These are phyloP conservation scores for Sabuloglossum arenarium DNA, from an alignment of 495 filamentous ascomycete genomes.

Conservation along the genomic window DNA sequence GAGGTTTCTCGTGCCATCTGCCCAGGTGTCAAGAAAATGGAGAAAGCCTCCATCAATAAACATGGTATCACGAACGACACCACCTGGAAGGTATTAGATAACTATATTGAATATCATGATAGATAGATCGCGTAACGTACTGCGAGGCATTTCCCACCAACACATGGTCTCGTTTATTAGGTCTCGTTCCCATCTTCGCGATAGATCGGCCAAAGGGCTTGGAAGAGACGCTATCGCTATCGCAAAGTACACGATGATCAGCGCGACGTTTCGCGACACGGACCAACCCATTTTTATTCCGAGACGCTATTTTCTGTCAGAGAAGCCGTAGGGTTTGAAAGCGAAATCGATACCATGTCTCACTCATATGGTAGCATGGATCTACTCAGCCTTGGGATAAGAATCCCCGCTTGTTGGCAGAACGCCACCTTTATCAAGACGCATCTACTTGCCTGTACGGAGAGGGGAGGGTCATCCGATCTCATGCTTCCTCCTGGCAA, in stretches of 20 bases:
- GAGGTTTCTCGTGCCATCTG: conserved; percentile 13
- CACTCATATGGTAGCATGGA: too few relatives aligned
- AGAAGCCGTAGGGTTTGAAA: background rate
- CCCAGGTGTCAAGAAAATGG: conserved; percentile 24
- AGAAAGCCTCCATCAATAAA: conserved; percentile 46
- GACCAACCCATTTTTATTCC: background rate
- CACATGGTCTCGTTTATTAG: conserved; percentile 4
- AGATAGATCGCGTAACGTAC: background rate
- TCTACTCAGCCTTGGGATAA: too few relatives aligned
- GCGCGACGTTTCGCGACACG: background rate
- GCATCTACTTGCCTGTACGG: too few relatives aligned
- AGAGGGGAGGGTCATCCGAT: too few relatives aligned
- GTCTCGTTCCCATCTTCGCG: background rate
- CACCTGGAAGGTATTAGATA: conserved; percentile 20
- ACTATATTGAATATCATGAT: background rate
- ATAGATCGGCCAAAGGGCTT: background rate
- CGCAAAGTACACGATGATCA: background rate
- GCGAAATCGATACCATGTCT: too few relatives aligned
- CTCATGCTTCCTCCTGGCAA: too few relatives aligned
- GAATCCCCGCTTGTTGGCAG: too few relatives aligned
- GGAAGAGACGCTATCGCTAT: background rate
- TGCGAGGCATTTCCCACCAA: conserved; percentile 4
- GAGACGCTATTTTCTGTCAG: background rate
- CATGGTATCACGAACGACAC: conserved; percentile 40
- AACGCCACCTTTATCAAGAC: too few relatives aligned